phyloP scores from a whole-genome alignment of 2,329 filamentous ascomycete genomes.

The Hypoxylon sp. region DNA sequence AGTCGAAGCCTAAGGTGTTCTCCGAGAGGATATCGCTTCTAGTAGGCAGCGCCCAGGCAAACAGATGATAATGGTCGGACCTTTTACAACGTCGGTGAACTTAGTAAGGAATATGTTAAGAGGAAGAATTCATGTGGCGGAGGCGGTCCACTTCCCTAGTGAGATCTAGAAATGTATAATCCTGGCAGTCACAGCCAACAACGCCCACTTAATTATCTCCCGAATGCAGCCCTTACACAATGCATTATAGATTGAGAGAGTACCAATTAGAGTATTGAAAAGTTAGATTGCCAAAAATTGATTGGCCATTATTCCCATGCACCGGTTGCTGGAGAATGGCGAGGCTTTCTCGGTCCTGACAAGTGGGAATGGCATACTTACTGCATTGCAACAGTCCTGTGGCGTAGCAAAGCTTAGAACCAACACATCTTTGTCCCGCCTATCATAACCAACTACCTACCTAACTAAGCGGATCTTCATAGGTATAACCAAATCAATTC shows the following conservation, averaged over 20 bases:
- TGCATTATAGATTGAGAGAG: not conserved
- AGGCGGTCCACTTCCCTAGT: not conserved
- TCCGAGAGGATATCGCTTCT: not conserved
- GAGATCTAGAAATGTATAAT: not conserved
- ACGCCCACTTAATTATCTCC: not conserved
- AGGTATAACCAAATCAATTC: not conserved
- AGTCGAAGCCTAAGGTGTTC: not conserved
- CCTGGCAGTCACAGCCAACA: not conserved
- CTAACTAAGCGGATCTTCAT: slow-evolving; percentile 7
- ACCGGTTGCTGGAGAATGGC: not conserved
- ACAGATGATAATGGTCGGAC: not conserved
- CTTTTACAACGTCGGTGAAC: not conserved
- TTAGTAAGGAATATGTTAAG: not conserved
- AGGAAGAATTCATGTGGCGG: not conserved
- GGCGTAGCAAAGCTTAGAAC: slow-evolving; percentile 13
- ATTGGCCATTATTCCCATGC: not conserved
- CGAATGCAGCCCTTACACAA: not conserved
- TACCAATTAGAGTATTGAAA: not conserved
- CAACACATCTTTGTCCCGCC: slow-evolving; percentile 3
- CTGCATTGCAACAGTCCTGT: not conserved
- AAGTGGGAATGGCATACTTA: not conserved
- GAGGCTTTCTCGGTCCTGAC: not conserved
- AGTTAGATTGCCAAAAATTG: not conserved
- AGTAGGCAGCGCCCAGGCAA: not conserved
- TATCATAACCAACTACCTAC: slow-evolving; percentile 10